These are phyloP conservation scores for Fusarium sp. DNA, from an alignment of 2,329 filamentous ascomycete species.

Conservation along the genomic window DNA sequence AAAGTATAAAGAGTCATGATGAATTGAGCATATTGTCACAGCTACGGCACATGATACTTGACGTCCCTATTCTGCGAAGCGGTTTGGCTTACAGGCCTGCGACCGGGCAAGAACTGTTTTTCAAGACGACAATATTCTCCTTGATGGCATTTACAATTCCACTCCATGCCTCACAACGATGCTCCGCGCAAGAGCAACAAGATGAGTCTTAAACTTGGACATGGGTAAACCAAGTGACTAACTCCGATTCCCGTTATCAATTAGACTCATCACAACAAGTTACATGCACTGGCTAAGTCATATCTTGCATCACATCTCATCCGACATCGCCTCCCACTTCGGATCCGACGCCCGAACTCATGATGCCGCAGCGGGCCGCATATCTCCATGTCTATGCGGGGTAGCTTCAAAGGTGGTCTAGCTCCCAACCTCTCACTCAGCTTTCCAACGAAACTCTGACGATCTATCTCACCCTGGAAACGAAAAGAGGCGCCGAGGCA, in stretches of 20 bases:
- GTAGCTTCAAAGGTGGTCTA: slow-evolving; percentile 17
- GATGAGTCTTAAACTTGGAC: neutral
- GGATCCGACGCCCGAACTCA: slow-evolving; percentile 2
- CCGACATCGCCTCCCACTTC: slow-evolving; percentile 6
- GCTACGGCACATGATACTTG: neutral
- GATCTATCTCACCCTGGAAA: neutral
- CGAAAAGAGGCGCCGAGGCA: slow-evolving; percentile 7
- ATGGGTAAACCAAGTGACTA: neutral
- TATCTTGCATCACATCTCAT: neutral
- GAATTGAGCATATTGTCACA: neutral
- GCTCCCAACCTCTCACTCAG: slow-evolving; percentile 4
- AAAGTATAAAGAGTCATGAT: neutral
- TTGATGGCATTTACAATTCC: neutral
- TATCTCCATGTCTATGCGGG: slow-evolving; percentile 5
- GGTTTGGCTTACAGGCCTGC: neutral
- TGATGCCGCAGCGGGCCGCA: slow-evolving; percentile 12
- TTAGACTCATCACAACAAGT: neutral
- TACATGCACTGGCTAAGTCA: neutral
- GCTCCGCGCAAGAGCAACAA: neutral
- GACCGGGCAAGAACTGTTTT: neutral
- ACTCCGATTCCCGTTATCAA: neutral
- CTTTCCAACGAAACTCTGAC: neutral
- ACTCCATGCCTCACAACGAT: neutral
- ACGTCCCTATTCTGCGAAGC: neutral
- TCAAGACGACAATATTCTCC: accelerated